phyloP scores from a whole-genome alignment of 129 eudicot species.

The Centaurea solstitialis region DNA sequence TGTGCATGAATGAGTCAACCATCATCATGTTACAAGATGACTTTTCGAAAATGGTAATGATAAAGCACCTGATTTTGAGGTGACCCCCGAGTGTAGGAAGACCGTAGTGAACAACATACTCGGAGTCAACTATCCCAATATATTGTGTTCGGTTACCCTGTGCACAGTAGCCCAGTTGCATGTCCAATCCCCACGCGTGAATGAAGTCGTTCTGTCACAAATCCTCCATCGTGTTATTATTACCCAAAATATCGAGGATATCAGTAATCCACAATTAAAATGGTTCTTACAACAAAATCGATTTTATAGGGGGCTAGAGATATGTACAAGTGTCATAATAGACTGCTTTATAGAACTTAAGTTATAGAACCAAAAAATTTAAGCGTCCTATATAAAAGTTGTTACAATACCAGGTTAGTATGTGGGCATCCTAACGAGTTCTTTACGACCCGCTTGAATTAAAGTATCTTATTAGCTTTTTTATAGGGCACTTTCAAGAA shows the following conservation, averaged over 20 bases:
- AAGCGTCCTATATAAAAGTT: too few species aligned
- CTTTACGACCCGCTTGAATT: neutral
- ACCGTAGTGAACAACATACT: conserved; percentile 78
- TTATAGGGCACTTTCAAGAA: neutral
- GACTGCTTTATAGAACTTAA: neutral
- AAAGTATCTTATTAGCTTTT: neutral
- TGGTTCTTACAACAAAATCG: neutral
- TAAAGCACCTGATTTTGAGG: conserved; percentile 41
- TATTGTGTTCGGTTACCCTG: conserved; percentile 77
- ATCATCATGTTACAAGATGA: conserved; percentile 11
- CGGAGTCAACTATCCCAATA: conserved; percentile 83
- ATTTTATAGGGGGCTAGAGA: neutral
- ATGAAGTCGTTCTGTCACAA: conserved; percentile 73
- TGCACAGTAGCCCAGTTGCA: conserved; percentile 83
- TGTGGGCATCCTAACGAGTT: neutral
- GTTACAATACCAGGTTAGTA: too few species aligned
- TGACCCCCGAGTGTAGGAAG: conserved; percentile 84
- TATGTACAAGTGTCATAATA: neutral
- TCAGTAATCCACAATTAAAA: neutral
- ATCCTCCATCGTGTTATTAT: neutral
- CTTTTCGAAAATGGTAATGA: conserved; percentile 1
- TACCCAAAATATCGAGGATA: neutral
- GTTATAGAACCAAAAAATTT: neutral
- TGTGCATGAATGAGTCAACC: conserved; percentile 35
- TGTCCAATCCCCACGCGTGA: conserved; percentile 94